Base-by-base conservation (phyloP, 768 basidiomycete species). In the Mrakia blollopis region DNA sequence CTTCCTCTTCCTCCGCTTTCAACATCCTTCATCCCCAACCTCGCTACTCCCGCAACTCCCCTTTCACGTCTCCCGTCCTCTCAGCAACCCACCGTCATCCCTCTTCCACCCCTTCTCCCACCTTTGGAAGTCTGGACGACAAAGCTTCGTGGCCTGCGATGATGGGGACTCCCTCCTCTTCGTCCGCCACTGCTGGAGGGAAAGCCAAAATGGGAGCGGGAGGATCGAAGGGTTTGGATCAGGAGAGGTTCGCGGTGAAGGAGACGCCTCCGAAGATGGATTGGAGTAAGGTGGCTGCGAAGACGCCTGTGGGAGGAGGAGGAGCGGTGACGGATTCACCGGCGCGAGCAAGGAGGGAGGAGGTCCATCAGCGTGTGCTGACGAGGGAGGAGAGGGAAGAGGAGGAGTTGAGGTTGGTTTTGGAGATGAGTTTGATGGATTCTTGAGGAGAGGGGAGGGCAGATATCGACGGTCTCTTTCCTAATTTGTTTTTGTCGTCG, bases 401-500 rank as follows among this genome's bases (percentile, higher is more conserved):
- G 37, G 76, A 77, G 57, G 72, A 77, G 72, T n/a, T 77, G 13
- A 41, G 71, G 50, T 63, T 72, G 37, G 76, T 77, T 39, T 63
- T 77, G 10, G 76, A 77, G 72, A 54, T 77, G 76, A 68, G 62
- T 39, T 44, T 77, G 10, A 14, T 54, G 71, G 71, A 72, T 28
- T 32, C 28, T 23, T 72, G 47, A 28, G 25, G 23, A 41, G n/a
- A n/a, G n/a, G 5, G 6, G 39, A 6, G 11, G 6, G 39, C 11
- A 11, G 11, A 11, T 41, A 41, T 5, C 11, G 6, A 41, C 18
- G 18, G 47, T 50, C 47, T 21, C 18, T 3, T 50, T 18, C 10
- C 7, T 50, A 21, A 14, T 50, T 3, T 50, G 44, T 50, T 50
- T 50, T 2, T 50, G 1, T 50, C 47, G 18, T 50, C n/a, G n/a